Evolutionary conservation across 805 yeast genomes (phyloP).

Genomic region (Lipomyces spencermartinsiae): DNA sequence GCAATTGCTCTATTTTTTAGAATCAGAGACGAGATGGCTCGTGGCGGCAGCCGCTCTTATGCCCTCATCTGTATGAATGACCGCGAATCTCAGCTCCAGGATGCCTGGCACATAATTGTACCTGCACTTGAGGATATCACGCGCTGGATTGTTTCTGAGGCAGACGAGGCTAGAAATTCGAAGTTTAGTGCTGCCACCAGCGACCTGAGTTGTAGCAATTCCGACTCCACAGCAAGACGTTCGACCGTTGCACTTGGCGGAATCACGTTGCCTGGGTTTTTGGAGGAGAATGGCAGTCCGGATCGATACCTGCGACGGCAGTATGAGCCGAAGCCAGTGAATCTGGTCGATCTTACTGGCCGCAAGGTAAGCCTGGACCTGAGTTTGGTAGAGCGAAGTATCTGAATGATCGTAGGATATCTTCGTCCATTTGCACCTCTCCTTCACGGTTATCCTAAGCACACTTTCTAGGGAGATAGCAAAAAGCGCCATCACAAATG

Average conservation of each 20-base stretch:
- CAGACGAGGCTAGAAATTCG: constrained; percentile 8
- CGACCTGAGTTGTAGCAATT: neutral
- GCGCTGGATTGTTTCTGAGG: constrained; percentile 18
- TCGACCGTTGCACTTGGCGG: neutral
- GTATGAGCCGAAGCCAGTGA: constrained; percentile 14
- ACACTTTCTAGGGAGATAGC: constrained; percentile 7
- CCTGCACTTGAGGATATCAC: constrained; percentile 26
- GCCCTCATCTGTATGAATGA: constrained; percentile 15
- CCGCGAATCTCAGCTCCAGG: constrained; percentile 14
- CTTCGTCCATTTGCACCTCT: constrained; percentile 17
- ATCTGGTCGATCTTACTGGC: constrained; percentile 17
- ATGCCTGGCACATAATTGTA: constrained; percentile 20
- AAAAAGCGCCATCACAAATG: constrained; percentile 7
- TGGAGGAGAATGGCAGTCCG: constrained; percentile 9
- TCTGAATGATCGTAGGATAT: constrained; percentile 8
- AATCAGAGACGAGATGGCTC: constrained; percentile 17
- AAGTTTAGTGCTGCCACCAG: neutral
- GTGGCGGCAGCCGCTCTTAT: constrained; percentile 19
- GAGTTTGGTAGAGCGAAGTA: neutral
- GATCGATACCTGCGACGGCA: constrained; percentile 17
- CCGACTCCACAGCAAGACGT: neutral
- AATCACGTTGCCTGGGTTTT: constrained; percentile 5
- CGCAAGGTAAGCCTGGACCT: neutral
- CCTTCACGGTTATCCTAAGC: constrained; percentile 11
- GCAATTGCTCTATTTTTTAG: constrained; percentile 22